Percentiles rank a stretch among this genome's conserved stretches.
Evolutionary conservation across 306 rosid genomes (phyloP).

Genomic region (Fragaria iinumae): DNA sequence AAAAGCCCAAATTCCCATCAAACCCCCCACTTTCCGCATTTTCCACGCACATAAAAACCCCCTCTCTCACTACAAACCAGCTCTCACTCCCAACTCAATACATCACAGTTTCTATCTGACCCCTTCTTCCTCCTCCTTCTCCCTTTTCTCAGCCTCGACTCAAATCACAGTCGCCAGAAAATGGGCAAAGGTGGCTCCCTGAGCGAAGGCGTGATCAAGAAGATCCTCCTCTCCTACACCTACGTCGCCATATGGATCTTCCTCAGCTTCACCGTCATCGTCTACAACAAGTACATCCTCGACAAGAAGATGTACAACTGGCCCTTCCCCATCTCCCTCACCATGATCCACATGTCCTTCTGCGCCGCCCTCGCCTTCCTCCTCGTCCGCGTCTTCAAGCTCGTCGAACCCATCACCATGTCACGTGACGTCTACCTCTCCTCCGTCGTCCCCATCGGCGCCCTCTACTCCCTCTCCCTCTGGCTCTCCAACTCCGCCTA

Average conservation of each 20-base stretch:
- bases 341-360: conserved; percentile 95
- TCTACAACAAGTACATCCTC: conserved; percentile 91
- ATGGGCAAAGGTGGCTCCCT: conserved; percentile 79
- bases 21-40: not conserved
- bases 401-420: conserved; percentile 80
- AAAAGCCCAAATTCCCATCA: not conserved
- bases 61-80: conserved; percentile 2
- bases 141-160: not conserved
- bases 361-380: conserved; percentile 73
- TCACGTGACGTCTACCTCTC: conserved; percentile 62
- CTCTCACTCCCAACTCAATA: conserved; percentile 12
- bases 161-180: not conserved
- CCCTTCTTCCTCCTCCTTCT: conserved; percentile 20
- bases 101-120: conserved; percentile 7
- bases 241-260: conserved; percentile 90
- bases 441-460: conserved; percentile 88
- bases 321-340: conserved; percentile 86
- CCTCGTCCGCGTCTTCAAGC: conserved; percentile 56
- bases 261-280: conserved; percentile 83
- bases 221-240: conserved; percentile 75
- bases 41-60: not conserved
- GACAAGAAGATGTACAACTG: conserved; percentile 93
- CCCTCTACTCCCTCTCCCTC: conserved; percentile 72
- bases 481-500: conserved; percentile 95
- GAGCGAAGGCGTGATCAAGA: conserved; percentile 73